Evolutionary conservation across 2,329 filamentous ascomycete genomes (phyloP).

Genomic region (Herpotrichia juniperi): DNA sequence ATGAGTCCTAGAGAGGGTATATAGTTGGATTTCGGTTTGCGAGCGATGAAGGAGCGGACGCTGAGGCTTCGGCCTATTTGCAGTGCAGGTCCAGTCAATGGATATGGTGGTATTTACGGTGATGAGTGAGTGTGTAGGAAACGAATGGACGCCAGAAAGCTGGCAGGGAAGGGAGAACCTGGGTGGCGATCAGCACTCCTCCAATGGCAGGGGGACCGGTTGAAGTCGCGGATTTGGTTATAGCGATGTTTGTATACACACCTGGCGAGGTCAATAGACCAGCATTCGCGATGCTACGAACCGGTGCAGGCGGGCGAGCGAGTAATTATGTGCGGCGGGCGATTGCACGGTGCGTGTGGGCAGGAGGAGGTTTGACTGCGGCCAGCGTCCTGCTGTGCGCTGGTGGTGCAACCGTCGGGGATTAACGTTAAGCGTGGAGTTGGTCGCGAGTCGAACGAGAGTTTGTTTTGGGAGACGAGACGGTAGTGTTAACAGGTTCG

Average conservation of each 20-base stretch:
- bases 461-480: neutral
- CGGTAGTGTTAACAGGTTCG: neutral
- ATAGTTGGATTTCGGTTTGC: conserved; percentile 27
- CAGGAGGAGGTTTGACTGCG: conserved; percentile 16
- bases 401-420: conserved; percentile 27
- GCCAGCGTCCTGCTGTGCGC: conserved; percentile 15
- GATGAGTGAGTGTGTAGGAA: conserved; percentile 39
- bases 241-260: conserved; percentile 16
- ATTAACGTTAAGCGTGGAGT: conserved; percentile 3
- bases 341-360: conserved; percentile 1
- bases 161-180: conserved; percentile 38
- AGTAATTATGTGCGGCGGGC: neutral
- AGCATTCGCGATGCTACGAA: conserved; percentile 33
- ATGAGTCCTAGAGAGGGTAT: conserved; percentile 35
- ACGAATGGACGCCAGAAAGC: conserved; percentile 48
- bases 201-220: conserved; percentile 18
- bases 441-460: neutral
- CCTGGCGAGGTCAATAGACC: conserved; percentile 36
- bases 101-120: conserved; percentile 25
- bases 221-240: conserved; percentile 18
- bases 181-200: conserved; percentile 34
- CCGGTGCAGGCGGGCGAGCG: neutral
- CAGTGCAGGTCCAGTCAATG: conserved; percentile 44
- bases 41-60: conserved; percentile 40
- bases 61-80: conserved; percentile 25